phyloP scores from a whole-genome alignment of 768 basidiomycete genomes.

The Crucibulum laeve region DNA sequence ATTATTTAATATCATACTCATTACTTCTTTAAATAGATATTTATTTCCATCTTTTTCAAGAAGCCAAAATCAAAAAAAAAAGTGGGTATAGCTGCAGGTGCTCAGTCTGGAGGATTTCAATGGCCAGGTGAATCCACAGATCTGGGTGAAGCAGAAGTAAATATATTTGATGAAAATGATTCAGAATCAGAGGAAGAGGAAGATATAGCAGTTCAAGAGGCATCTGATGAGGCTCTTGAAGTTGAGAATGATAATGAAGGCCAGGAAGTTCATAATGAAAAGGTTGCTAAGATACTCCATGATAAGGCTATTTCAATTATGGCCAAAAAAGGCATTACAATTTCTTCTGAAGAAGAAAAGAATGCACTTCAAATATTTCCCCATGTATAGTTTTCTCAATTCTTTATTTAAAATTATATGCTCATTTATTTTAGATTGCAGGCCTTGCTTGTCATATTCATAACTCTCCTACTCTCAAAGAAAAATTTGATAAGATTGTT shows the following conservation, averaged over 20 bases:
- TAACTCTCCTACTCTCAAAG: slow-evolving; percentile 15
- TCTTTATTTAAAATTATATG: too few relatives aligned
- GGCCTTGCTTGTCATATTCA: slow-evolving; percentile 20
- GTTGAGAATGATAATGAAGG: slow-evolving; percentile 10
- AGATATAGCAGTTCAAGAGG: slow-evolving; percentile 11
- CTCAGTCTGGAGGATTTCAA: background rate
- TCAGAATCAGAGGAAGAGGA: slow-evolving; percentile 4
- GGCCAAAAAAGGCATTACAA: slow-evolving; percentile 1
- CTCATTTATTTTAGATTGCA: slow-evolving; percentile 8
- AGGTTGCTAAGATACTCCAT: slow-evolving; percentile 5
- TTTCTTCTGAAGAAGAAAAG: slow-evolving; percentile 4
- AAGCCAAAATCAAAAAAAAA: slow-evolving; percentile 12
- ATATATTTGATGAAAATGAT: background rate
- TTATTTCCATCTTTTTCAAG: slow-evolving; percentile 21
- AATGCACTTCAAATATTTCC: slow-evolving; percentile 10
- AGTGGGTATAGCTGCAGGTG: slow-evolving; percentile 1
- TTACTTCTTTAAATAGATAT: slow-evolving; percentile 11
- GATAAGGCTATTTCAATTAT: slow-evolving; percentile 9
- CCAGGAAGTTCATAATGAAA: slow-evolving; percentile 10
- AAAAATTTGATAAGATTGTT: slow-evolving; percentile 19
- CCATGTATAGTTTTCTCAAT: too few relatives aligned
- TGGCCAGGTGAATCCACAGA: background rate
- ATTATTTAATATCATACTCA: background rate
- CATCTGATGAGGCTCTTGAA: slow-evolving; percentile 3
- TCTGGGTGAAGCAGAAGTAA: slow-evolving; percentile 2